These are phyloP conservation scores for Magnolia kwangsiensis DNA, from an alignment of 164 flowering plant species.

Conservation along the genomic window DNA sequence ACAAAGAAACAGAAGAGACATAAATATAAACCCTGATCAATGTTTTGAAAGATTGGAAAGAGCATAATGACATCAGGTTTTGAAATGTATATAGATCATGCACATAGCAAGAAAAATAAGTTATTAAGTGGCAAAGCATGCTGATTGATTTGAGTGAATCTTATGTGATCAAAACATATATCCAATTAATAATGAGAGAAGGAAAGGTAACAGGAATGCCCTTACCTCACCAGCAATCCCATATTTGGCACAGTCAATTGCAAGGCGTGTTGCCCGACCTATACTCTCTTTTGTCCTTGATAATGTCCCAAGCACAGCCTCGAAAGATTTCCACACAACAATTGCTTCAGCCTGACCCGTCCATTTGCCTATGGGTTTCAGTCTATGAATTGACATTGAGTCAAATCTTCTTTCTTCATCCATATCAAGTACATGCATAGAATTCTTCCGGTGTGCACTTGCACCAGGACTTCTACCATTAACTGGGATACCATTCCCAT, in stretches of 20 bases:
- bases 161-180: background rate
- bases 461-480: slow-evolving; percentile 42
- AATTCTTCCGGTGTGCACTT: slow-evolving; percentile 22
- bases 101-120: too few species aligned
- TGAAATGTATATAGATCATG: too few species aligned
- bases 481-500: slow-evolving; percentile 23
- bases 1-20: too few species aligned
- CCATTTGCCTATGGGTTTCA: slow-evolving; percentile 32
- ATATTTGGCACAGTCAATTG: slow-evolving; percentile 84
- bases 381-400: slow-evolving; percentile 15
- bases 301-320: slow-evolving; percentile 51
- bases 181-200: background rate
- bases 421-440: slow-evolving; percentile 16
- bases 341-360: slow-evolving; percentile 37
- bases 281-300: slow-evolving; percentile 94
- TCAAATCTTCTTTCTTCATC: slow-evolving; percentile 33
- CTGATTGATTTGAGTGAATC: too few species aligned
- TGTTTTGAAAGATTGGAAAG: too few species aligned
- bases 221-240: slow-evolving; percentile 76
- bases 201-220: background rate
- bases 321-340: slow-evolving; percentile 58
- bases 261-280: slow-evolving; percentile 86
- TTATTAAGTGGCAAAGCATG: too few species aligned
- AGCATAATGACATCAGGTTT: too few species aligned
- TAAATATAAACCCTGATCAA: too few species aligned